Evolutionary conservation across 768 basidiomycete species (phyloP), one percentile per base, ranked within the genome.

Genomic region (Boletus subparvulus): DNA sequence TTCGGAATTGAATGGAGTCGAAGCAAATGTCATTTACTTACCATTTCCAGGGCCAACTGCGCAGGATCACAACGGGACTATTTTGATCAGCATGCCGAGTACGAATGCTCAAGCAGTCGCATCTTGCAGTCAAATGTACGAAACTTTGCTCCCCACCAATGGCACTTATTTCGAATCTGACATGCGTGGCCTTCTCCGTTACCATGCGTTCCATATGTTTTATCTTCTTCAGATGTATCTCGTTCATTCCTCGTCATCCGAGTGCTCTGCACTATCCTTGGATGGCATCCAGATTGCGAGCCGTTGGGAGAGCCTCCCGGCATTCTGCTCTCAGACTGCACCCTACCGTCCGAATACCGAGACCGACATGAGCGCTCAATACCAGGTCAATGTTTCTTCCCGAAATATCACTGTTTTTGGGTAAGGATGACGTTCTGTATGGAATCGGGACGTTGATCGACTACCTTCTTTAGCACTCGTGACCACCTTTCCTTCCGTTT

Each of bases 401-500:
- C 45, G 52, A 36, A 54, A 60, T 16, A 42, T 49, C 26, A 52
- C 46, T 9, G 32, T 55, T 13, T 21, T 59, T 21, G 60, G 57
- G 57, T 59, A 28, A 50, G 52, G 10, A n/a, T 39, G 21, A n/a
- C 2, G 4, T 47, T 5, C n/a, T 50, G 44, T 9, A 12, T 24
- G 16, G 11, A 32, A 19, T 16, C 14, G 10, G 33, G 28, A n/a
- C 24, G 11, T 17, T 41, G 10, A 48, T 45, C 8, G 6, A 35
- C 9, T 32, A n/a, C 43, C n/a, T 24, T 26, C n/a, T n/a, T n/a
- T 42, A 80, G 78, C 0, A 77, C 72, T 41, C 79, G 80, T 19
- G 80, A 81, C 60, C 75, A 76, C 36, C 65, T 76, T 0, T 78
- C 78, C 2, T 82, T 83, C 71, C 73, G 77, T 17, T 82, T 83